Conservation (phyloP, 495 filamentous ascomycete genomes). For the Aspergillus haitiensis region DNA sequence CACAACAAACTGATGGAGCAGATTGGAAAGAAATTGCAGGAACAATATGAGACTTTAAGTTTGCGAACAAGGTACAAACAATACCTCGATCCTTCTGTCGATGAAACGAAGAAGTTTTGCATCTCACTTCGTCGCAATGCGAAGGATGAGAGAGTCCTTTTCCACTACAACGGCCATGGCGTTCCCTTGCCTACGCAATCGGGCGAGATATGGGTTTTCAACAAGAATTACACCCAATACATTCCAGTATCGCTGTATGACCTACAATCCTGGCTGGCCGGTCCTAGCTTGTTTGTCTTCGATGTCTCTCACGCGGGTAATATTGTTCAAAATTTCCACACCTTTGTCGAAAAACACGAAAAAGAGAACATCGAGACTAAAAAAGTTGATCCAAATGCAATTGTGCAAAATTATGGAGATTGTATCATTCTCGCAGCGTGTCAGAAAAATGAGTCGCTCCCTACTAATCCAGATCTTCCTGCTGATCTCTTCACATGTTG, state of each 20-base stretch:
- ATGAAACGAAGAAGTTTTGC: slow-evolving; percentile 95
- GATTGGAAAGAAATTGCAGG: slow-evolving; percentile 92
- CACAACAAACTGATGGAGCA: slow-evolving; percentile 85
- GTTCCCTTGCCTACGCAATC: slow-evolving; percentile 96
- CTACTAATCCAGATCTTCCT: slow-evolving; percentile 93
- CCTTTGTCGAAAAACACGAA: slow-evolving; percentile 91
- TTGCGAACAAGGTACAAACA: slow-evolving; percentile 95
- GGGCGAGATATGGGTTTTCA: slow-evolving; percentile 99
- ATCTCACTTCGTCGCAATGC: slow-evolving; percentile 84
- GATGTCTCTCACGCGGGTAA: slow-evolving; percentile 96
- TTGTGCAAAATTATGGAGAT: slow-evolving; percentile 66
- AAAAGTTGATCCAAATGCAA: slow-evolving; percentile 69
- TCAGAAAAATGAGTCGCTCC: slow-evolving; percentile 82
- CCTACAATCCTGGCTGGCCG: slow-evolving; percentile 92
- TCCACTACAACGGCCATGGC: slow-evolving; percentile 98
- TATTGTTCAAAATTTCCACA: slow-evolving; percentile 90
- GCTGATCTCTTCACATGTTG: slow-evolving; percentile 97
- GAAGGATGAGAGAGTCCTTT: slow-evolving; percentile 90
- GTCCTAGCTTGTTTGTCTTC: slow-evolving; percentile 94
- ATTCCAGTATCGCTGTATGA: slow-evolving; percentile 97
- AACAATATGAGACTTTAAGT: slow-evolving; percentile 92
- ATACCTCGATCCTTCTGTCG: slow-evolving; percentile 91
- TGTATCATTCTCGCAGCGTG: slow-evolving; percentile 95
- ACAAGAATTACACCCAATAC: slow-evolving; percentile 97
- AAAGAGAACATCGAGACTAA: slow-evolving; percentile 73